Conservation (phyloP, 805 yeast species). For the Kuraishia floccosa region DNA sequence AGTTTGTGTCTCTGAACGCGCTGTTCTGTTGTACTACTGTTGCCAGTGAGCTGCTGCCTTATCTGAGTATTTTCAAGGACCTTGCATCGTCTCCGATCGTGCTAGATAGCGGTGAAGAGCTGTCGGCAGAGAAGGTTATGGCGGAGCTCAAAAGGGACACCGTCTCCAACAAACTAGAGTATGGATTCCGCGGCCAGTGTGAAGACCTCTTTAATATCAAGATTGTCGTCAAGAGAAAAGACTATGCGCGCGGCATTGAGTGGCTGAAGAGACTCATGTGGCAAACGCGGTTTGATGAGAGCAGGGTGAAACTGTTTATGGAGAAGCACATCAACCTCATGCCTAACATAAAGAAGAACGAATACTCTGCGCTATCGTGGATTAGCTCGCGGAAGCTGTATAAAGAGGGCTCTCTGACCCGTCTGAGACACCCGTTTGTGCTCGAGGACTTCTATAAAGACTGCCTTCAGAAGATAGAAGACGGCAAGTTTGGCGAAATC, state of each 20-base stretch:
- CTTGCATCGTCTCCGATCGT: conserved; percentile 65
- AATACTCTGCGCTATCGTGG: conserved; percentile 54
- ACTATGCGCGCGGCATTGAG: conserved; percentile 57
- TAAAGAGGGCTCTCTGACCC: conserved; percentile 49
- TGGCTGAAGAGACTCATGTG: conserved; percentile 67
- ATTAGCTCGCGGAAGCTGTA: conserved; percentile 41
- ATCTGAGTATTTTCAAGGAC: conserved; percentile 48
- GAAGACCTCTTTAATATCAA: conserved; percentile 56
- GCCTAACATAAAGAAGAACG: conserved; percentile 55
- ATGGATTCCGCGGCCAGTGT: conserved; percentile 47
- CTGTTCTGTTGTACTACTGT: conserved; percentile 44
- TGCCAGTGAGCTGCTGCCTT: conserved; percentile 45
- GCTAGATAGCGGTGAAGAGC: conserved; percentile 43
- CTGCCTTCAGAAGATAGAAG: conserved; percentile 35
- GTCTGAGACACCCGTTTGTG: conserved; percentile 52
- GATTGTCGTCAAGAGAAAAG: conserved; percentile 46
- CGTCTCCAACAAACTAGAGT: conserved; percentile 41
- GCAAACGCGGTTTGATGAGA: conserved; percentile 59
- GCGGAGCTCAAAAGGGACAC: conserved; percentile 64
- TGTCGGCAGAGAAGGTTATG: conserved; percentile 71
- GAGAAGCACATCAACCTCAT: conserved; percentile 50
- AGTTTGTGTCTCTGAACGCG: conserved; percentile 62
- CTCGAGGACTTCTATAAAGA: conserved; percentile 48
- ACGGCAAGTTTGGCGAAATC: conserved; percentile 39
- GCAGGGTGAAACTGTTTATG: conserved; percentile 54